Base-by-base conservation (phyloP, 1,139 yeast species). In the Magnusiomyces paraingens region DNA sequence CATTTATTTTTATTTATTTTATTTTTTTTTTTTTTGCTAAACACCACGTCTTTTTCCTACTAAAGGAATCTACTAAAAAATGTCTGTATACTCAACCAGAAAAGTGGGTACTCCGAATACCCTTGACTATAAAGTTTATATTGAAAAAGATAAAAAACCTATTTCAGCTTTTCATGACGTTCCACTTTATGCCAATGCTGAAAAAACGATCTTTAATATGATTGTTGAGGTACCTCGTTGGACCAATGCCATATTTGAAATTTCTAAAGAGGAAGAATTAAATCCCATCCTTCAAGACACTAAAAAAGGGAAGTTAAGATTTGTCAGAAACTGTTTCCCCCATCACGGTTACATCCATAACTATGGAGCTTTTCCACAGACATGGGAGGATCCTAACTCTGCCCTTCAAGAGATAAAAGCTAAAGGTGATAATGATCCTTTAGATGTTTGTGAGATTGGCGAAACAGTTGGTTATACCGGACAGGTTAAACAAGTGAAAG, bases 291-390 rank as follows among this genome's bases (percentile, higher is more conserved):
- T 86, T 42, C 99, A 93, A 74, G 99, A 93, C 71, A 83, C 85
- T 61, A 91, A 91, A 75, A 89, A 90, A 72, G 96, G 95, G 48
- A 82, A 88, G 71, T 80, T 89, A 62, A 66, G 76, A 81, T 91
- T 83, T 65, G 94, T 91, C 53, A 84, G 94, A 71, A 93, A 93
- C 79, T 78, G 94, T 60, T 91, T 88, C 80, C 99, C 99, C 38
- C 94, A 85, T 77, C 91, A 88, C 69, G 99, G 99, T 29, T 91
- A 91, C 74, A 89, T 93, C 59, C 95, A 88, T 74, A 91, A 91
- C 74, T 91, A 91, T 70, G 98, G 99, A 59, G 97, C 98, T n/a
- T 80, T 93, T 71, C 97, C 99, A 49, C 98, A 91, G 74, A 93
- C 99, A 29, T 93, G 98, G 98, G 99, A 93, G 66, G 83, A 82